Conservation (phyloP, 257 asterid species). For the Verbascum thapsus region DNA sequence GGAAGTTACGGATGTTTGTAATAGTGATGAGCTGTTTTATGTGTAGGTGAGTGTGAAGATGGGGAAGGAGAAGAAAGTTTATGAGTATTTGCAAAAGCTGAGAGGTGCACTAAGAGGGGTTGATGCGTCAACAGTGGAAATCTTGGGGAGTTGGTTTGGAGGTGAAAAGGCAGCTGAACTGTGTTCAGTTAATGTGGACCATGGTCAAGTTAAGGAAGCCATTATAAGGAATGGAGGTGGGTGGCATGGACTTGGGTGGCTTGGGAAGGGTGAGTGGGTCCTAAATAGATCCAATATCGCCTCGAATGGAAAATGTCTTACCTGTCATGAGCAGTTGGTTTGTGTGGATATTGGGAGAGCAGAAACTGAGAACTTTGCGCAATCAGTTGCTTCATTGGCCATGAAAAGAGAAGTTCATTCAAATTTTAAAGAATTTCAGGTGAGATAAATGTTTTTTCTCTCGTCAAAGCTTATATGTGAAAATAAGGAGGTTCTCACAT, state of each 20-base stretch:
- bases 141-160: constrained; percentile 69
- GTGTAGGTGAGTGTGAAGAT: constrained; percentile 72
- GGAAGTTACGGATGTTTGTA: constrained; percentile 1
- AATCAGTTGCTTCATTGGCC: constrained; percentile 81
- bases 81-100: constrained; percentile 82
- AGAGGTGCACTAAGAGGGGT: constrained; percentile 57
- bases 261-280: constrained; percentile 79
- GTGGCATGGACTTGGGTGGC: constrained; percentile 97
- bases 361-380: constrained; percentile 75
- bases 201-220: constrained; percentile 59
- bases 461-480: not conserved
- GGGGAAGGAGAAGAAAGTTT: constrained; percentile 63
- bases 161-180: constrained; percentile 53
- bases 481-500: not conserved
- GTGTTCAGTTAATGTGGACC: constrained; percentile 43
- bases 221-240: constrained; percentile 77
- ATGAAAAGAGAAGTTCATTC: constrained; percentile 75
- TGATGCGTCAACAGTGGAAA: constrained; percentile 54
- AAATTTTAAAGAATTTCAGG: constrained; percentile 85
- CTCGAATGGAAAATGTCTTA: constrained; percentile 59
- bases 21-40: constrained; percentile 20
- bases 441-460: constrained; percentile 26
- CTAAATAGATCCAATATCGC: constrained; percentile 48
- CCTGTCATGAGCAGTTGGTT: constrained; percentile 61
- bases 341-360: constrained; percentile 72